Evolutionary conservation across 352 stramenopile genomes (phyloP), one percentile per base, ranked within the genome.

Genomic region (Phytopythium montanum): DNA sequence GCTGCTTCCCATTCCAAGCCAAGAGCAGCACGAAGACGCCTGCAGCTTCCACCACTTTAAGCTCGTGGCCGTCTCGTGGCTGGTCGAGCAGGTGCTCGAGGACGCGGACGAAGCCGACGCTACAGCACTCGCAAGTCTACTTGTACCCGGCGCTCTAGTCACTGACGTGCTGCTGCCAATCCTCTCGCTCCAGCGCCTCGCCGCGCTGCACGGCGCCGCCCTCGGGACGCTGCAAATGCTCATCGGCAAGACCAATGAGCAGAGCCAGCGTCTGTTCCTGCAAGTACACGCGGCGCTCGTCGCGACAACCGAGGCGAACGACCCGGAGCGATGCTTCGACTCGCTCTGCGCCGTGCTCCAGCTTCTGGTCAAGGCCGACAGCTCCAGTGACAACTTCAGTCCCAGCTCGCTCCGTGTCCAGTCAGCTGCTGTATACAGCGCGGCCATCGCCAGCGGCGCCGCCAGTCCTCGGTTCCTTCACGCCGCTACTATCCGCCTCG

Each of bases 321-420:
- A 54, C 41, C 28, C 33, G 0, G 54, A 60, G 5, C 12, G 72
- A 16, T 79, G 75, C 57, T 87, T 74, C 45, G 64, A 67, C 9
- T 73, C 81, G 38, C 55, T 91, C 8, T 87, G 81, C 36, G 59
- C 62, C 10, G 62, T 86, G 31, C 59, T 87, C 48, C 65, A 85
- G 56, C 31, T 87, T 25, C 33, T 85, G 21, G 50, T 81, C n/a
- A 45, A 65, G 42, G 21, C 21, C 18, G 51, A 66, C 29, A 14
- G 36, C 57, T 10, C 61, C 44, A 25, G 19, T 45, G 28, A 19
- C 28, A 14, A 38, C 57, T 10, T 61, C 44, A 25, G 19, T 45
- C 23, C 14, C 28, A 39, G 45, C 50, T 26, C 41, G 0, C 29
- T 79, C 25, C 21, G 63, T 10, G 39, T 12, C 33, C 33, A 38